Conservation (phyloP, 208 protist species). For the Leishmania martiniquensis region DNA sequence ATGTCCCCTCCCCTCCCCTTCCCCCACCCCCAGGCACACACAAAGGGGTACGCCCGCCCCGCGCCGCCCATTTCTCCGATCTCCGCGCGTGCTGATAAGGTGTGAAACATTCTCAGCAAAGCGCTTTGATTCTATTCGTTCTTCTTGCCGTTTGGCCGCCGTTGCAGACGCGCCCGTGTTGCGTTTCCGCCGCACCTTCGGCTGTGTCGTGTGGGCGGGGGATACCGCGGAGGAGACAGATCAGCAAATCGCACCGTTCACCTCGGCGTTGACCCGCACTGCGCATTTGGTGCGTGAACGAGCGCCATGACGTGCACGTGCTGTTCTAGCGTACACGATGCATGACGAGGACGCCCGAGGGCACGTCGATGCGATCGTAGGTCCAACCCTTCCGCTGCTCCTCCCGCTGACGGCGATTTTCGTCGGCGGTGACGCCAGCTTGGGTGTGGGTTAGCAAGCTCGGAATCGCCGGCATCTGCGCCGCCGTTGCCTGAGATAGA, state of each 20-base stretch:
- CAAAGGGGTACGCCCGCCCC: background rate
- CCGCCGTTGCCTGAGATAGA: background rate
- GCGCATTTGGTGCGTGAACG: background rate
- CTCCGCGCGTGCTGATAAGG: background rate
- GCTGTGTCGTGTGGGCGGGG: background rate
- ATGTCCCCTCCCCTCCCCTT: too few species aligned
- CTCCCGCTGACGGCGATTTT: conserved; percentile 33
- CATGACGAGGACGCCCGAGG: conserved; percentile 31
- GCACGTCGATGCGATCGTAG: conserved; percentile 60
- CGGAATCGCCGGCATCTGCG: conserved; percentile 21
- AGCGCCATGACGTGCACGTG: background rate
- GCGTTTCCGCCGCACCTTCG: too few species aligned
- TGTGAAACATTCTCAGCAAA: background rate
- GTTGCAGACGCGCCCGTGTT: too few species aligned
- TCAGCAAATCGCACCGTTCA: background rate
- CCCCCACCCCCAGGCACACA: too few species aligned
- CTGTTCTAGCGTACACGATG: conserved; percentile 17
- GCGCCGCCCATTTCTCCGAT: background rate
- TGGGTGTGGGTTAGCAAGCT: conserved; percentile 67
- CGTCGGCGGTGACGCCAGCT: conserved; percentile 71
- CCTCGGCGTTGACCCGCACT: background rate
- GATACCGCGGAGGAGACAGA: background rate
- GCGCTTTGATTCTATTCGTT: background rate
- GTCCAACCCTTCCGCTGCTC: conserved; percentile 38
- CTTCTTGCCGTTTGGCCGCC: too few species aligned